Evolutionary conservation across 345 rosid species (phyloP), one percentile per base, ranked within the genome.

Genomic region (Camelina laxa): DNA sequence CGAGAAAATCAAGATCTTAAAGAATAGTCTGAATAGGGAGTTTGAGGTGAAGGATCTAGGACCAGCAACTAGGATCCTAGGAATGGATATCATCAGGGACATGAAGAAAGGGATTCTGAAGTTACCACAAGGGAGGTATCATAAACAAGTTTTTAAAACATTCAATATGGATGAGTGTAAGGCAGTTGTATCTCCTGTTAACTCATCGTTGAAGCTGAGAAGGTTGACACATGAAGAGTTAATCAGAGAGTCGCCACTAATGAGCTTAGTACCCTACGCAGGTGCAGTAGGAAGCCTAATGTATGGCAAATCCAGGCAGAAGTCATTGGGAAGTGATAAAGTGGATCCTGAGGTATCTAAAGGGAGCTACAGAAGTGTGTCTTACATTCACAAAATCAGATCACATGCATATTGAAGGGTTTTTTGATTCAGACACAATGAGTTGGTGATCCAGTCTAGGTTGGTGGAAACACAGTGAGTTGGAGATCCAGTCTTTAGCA

Each of bases 31-130:
- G 5, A 35, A 15, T 12, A 58, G 0, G 3, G 2, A 7, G 24
- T 58, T 58, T 58, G 39, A 58, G 19, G 13, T 58, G 63, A 58
- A 30, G 21, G 39, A 58, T 17, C 21, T 30, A 17, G 63, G 66
- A 12, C 15, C 22, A 60, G 31, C 66, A 0, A 61, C 45, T 7
- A 61, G 50, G 1, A 61, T 38, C n/a, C 17, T 61, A 1, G 66
- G 66, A 1, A 61, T 61, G 50, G 49, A 62, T 6, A 62, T 62
- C 35, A 21, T 24, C 7, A 11, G 30, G 2, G 30, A 62, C 6
- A 39, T 1, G 4, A 19, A 62, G 12, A 44, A 39, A 6, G 30
- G 50, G 2, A 17, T 6, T 16, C 15, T 62, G 8, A 38, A 31
- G 24, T 4, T 62, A 5, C 39, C 49, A 62, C 30, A 62, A 2